A percentile compares a stretch with the other conserved stretches of the same genome.
phyloP scores from a whole-genome alignment of 257 asterid genomes.

The Solanum etuberosum region DNA sequence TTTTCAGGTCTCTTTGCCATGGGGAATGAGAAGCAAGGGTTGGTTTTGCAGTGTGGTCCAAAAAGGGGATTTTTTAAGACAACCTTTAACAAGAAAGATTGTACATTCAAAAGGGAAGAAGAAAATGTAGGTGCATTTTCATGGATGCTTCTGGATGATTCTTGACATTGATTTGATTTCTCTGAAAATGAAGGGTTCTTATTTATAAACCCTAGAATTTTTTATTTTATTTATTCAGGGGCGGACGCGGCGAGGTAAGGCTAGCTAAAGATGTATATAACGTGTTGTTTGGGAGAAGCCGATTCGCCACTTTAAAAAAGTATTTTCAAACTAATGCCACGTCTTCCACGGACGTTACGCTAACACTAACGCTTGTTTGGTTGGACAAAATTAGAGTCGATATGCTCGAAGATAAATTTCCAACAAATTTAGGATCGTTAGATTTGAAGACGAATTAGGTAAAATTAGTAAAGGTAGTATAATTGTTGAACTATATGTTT shows the following conservation, averaged over 20 bases:
- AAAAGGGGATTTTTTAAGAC: not conserved
- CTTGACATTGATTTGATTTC: not conserved
- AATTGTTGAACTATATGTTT: not conserved
- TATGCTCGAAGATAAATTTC: not conserved
- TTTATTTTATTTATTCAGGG: not conserved
- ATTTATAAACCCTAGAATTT: not conserved
- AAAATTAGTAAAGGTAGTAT: not conserved
- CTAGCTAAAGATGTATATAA: not conserved
- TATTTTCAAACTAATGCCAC: not conserved
- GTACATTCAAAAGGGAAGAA: not conserved
- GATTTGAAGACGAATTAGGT: not conserved
- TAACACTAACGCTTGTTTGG: not conserved
- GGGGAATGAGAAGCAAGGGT: not conserved
- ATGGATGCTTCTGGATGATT: not conserved
- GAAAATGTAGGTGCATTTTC: not conserved
- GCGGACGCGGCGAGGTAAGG: not conserved
- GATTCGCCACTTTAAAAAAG: not conserved
- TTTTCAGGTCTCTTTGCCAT: conserved; percentile 45
- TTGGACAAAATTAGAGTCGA: not conserved
- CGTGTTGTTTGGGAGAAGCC: not conserved
- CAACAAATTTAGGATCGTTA: not conserved
- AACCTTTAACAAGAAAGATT: not conserved
- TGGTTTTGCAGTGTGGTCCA: not conserved
- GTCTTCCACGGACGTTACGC: not conserved
- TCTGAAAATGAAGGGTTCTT: not conserved